Evolutionary conservation across 163 green algal species (phyloP).

Genomic region (Scenedesmus sp.): DNA sequence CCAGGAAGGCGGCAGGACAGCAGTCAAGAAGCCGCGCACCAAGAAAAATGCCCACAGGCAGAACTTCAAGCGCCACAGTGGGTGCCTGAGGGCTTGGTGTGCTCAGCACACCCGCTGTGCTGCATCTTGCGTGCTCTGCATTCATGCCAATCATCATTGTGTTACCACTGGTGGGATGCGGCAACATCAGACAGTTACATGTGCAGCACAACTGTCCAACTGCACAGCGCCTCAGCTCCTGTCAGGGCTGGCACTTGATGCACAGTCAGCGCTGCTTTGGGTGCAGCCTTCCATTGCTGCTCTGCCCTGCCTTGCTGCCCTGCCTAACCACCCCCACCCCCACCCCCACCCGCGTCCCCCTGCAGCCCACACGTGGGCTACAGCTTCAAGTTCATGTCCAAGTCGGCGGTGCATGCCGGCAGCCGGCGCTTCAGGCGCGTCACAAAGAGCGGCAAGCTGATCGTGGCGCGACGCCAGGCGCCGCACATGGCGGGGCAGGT

Average conservation of each 20-base stretch:
- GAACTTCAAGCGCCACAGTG: constrained; percentile 53
- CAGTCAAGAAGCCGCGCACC: constrained; percentile 15
- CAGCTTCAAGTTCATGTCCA: constrained; percentile 56
- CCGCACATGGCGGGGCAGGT: constrained; percentile 64
- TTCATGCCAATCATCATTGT: neutral
- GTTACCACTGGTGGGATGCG: neutral
- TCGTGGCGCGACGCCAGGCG: constrained; percentile 50
- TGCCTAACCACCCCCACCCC: neutral
- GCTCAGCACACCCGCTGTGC: neutral
- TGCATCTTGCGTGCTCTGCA: neutral
- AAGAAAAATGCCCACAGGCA: constrained; percentile 24
- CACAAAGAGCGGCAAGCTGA: constrained; percentile 59
- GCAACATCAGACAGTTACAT: too few species aligned
- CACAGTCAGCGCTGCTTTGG: neutral
- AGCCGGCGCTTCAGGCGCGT: constrained; percentile 40
- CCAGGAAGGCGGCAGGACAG: neutral
- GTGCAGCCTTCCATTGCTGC: neutral
- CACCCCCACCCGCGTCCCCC: too few species aligned
- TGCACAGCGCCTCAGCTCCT: too few species aligned
- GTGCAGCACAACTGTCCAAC: too few species aligned
- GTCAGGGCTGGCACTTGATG: too few species aligned
- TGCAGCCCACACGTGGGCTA: constrained; percentile 7
- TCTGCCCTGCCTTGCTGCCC: neutral
- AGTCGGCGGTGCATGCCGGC: constrained; percentile 38
- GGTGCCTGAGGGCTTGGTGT: neutral